phyloP scores from a whole-genome alignment of 805 yeast genomes.

The Saturnispora quitensis region DNA sequence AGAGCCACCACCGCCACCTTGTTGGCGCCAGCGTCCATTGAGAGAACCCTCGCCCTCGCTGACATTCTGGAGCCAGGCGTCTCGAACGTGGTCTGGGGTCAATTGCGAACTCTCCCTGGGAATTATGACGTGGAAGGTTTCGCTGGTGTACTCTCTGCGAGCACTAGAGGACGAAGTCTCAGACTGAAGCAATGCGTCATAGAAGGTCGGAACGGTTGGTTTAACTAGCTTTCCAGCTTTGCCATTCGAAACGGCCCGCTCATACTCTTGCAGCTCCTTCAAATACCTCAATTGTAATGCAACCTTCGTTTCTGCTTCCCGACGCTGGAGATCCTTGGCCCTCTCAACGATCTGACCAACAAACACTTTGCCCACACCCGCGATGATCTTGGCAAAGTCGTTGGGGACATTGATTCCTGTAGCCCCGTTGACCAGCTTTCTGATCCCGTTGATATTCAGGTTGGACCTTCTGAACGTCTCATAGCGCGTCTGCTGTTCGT shows the following conservation, averaged over 20 bases:
- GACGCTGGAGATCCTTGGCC: constrained; percentile 63
- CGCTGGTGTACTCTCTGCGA: constrained; percentile 11
- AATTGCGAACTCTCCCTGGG: constrained; percentile 44
- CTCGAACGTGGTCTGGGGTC: constrained; percentile 75
- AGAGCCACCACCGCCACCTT: constrained; percentile 64
- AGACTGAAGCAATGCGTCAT: constrained; percentile 6
- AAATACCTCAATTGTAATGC: constrained; percentile 35
- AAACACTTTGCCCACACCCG: constrained; percentile 81
- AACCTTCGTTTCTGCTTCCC: constrained; percentile 37
- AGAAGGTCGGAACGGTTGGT: constrained; percentile 18
- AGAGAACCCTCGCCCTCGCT: constrained; percentile 58
- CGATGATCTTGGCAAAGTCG: constrained; percentile 69
- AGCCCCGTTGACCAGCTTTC: constrained; percentile 68
- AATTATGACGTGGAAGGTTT: constrained; percentile 15
- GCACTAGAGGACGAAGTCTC: constrained; percentile 5
- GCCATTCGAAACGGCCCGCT: constrained; percentile 26
- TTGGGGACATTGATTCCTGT: constrained; percentile 74
- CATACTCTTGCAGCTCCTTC: constrained; percentile 23
- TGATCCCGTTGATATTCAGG: constrained; percentile 63
- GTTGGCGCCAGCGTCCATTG: constrained; percentile 54
- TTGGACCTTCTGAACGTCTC: constrained; percentile 80
- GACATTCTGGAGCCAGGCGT: constrained; percentile 76
- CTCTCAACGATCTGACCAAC: constrained; percentile 84
- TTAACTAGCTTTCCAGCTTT: constrained; percentile 20
- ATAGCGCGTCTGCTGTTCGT: constrained; percentile 79